A percentile compares a stretch with the other conserved stretches of the same genome.
phyloP scores from a whole-genome alignment of 768 basidiomycete species.

The Podaxis mareebaensis region DNA sequence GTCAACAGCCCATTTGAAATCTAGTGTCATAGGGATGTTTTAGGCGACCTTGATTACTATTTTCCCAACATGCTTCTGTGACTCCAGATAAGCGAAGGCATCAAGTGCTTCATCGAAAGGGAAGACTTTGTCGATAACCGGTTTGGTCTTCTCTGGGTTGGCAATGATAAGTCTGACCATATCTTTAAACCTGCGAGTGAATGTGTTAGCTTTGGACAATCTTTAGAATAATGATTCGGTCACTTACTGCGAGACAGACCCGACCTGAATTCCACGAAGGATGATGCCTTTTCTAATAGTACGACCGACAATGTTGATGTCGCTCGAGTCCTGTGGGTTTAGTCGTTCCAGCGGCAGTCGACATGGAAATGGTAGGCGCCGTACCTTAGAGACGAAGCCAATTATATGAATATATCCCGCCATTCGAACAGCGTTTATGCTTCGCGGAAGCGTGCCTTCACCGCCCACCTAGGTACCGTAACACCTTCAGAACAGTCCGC shows the following conservation, averaged over 20 bases:
- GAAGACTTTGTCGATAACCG: slow-evolving; percentile 59
- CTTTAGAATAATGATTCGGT: neutral
- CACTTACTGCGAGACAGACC: neutral
- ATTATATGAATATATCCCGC: slow-evolving; percentile 46
- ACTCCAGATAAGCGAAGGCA: slow-evolving; percentile 52
- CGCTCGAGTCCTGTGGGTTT: neutral
- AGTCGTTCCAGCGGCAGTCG: neutral
- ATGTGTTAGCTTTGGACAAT: neutral
- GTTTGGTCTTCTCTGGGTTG: slow-evolving; percentile 39
- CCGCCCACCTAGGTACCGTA: slow-evolving; percentile 32
- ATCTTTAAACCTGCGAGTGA: slow-evolving; percentile 42
- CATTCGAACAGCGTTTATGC: slow-evolving; percentile 32
- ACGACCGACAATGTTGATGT: neutral
- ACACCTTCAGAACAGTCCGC: neutral
- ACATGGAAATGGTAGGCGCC: neutral
- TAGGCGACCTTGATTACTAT: slow-evolving; percentile 47
- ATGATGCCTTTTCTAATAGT: neutral
- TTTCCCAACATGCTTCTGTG: slow-evolving; percentile 60
- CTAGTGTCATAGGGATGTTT: neutral
- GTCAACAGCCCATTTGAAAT: neutral
- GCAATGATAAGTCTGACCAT: slow-evolving; percentile 49
- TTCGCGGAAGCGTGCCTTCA: slow-evolving; percentile 43
- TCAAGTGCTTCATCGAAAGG: slow-evolving; percentile 49
- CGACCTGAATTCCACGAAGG: neutral
- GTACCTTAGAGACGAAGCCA: slow-evolving; percentile 42